A percentile compares a stretch with the other conserved stretches of the same genome.
These are phyloP conservation scores for Bipolaris victoriae DNA, from an alignment of 2,329 filamentous ascomycete genomes.

Conservation along the genomic window DNA sequence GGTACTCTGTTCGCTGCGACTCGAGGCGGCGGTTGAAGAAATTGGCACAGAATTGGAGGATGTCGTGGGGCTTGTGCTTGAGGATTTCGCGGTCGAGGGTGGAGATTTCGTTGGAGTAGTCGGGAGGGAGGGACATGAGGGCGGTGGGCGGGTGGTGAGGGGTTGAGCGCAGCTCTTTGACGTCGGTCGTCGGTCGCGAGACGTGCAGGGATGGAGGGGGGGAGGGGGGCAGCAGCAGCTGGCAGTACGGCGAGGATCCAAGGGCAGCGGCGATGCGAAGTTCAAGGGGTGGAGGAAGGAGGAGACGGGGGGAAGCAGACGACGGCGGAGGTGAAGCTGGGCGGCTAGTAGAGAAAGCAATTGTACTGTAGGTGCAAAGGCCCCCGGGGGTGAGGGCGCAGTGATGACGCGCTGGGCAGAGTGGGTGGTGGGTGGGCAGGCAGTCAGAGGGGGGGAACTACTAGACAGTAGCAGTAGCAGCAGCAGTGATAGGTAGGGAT, in stretches of 20 bases:
- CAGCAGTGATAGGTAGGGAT: slow-evolving; percentile 24
- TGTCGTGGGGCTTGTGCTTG: slow-evolving; percentile 65
- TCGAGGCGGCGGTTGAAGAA: slow-evolving; percentile 70
- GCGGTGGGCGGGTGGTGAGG: slow-evolving; percentile 39
- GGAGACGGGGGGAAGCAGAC: slow-evolving; percentile 1
- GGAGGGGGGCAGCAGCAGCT: slow-evolving; percentile 17
- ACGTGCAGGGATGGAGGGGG: slow-evolving; percentile 41
- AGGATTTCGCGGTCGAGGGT: slow-evolving; percentile 67
- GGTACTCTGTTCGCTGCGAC: slow-evolving; percentile 65
- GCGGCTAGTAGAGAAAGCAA: slow-evolving; percentile 6
- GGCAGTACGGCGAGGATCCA: slow-evolving; percentile 33
- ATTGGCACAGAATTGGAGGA: slow-evolving; percentile 73
- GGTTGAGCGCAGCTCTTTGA: slow-evolving; percentile 48
- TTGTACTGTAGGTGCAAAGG: slow-evolving; percentile 6
- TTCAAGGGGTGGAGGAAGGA: neutral
- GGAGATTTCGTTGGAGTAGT: slow-evolving; percentile 65
- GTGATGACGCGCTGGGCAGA: slow-evolving; percentile 22
- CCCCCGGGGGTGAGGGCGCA: slow-evolving; percentile 15
- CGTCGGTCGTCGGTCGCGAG: slow-evolving; percentile 37
- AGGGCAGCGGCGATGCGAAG: slow-evolving; percentile 34
- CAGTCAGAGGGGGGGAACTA: slow-evolving; percentile 22
- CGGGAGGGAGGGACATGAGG: slow-evolving; percentile 51
- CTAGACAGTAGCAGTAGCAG: slow-evolving; percentile 21
- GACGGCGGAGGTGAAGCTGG: neutral
- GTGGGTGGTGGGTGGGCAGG: slow-evolving; percentile 13